phyloP scores from a whole-genome alignment of 768 basidiomycete genomes.

The Amyloporia xantha region DNA sequence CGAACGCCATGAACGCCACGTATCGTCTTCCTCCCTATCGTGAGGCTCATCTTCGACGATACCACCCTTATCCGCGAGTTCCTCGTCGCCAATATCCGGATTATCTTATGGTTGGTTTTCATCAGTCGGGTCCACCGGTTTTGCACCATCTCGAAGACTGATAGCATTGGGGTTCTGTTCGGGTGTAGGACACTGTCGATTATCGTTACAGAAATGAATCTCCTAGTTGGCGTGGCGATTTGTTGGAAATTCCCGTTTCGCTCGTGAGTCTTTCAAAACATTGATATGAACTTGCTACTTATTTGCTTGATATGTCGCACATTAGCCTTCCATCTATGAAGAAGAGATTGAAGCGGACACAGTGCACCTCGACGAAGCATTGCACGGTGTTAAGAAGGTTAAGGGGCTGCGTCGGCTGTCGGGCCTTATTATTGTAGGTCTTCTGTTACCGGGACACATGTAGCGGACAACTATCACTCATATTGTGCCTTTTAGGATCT shows the following conservation, averaged over 20 bases:
- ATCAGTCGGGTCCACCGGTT: no score
- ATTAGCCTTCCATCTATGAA: no score
- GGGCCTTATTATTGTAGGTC: neutral
- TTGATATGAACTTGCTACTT: no score
- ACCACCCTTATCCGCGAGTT: neutral
- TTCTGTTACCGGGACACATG: neutral
- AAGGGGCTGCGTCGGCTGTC: neutral
- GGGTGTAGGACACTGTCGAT: neutral
- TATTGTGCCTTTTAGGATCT: neutral
- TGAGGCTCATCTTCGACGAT: neutral
- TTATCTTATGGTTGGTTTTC: neutral
- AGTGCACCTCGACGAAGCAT: neutral
- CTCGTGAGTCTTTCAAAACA: neutral
- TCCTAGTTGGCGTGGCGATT: neutral
- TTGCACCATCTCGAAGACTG: no score
- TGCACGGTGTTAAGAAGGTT: neutral
- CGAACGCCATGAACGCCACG: neutral
- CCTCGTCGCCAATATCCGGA: neutral
- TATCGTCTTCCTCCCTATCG: neutral
- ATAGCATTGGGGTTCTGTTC: no score
- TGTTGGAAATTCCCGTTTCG: neutral
- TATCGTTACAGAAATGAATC: neutral
- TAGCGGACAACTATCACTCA: neutral
- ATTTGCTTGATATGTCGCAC: no score
- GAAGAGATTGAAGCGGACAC: neutral